These are phyloP conservation scores for Penicillium tannophilum DNA, from an alignment of 495 filamentous ascomycete genomes.

Conservation along the genomic window DNA sequence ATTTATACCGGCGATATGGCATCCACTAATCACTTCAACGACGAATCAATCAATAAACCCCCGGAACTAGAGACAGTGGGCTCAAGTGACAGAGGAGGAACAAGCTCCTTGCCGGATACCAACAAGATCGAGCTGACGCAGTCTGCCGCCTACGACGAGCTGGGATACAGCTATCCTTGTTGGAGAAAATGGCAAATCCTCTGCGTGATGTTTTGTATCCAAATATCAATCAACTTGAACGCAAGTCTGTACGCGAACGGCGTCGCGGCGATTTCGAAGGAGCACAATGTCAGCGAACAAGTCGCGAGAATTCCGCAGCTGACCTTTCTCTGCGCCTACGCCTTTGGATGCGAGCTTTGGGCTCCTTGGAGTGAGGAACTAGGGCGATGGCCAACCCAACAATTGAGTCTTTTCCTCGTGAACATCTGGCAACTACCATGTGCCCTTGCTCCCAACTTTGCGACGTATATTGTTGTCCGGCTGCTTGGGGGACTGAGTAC, in stretches of 20 bases:
- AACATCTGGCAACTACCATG: constrained; percentile 78
- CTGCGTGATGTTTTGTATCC: constrained; percentile 71
- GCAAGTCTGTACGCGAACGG: constrained; percentile 73
- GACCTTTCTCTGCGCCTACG: constrained; percentile 72
- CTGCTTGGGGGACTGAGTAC: constrained; percentile 71
- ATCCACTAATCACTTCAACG: too few species aligned
- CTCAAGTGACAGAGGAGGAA: not conserved
- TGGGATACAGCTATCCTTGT: constrained; percentile 62
- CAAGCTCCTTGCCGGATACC: not conserved
- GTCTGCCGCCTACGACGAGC: constrained; percentile 60
- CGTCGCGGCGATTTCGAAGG: constrained; percentile 57
- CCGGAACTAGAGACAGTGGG: too few species aligned
- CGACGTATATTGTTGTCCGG: constrained; percentile 63
- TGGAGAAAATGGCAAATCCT: constrained; percentile 80
- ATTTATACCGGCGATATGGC: too few species aligned
- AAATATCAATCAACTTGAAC: constrained; percentile 86
- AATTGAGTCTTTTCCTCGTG: constrained; percentile 67
- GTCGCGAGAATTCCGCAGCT: constrained; percentile 67
- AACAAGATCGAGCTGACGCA: constrained; percentile 53
- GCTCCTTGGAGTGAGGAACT: constrained; percentile 82
- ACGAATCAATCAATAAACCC: too few species aligned
- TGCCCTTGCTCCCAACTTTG: constrained; percentile 70
- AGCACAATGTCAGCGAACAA: constrained; percentile 66
- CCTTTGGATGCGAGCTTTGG: constrained; percentile 83
- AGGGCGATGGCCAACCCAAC: constrained; percentile 71